Evolutionary conservation across 108 stramenopile genomes (phyloP).

Genomic region (Fistulifera pelliculosa): DNA sequence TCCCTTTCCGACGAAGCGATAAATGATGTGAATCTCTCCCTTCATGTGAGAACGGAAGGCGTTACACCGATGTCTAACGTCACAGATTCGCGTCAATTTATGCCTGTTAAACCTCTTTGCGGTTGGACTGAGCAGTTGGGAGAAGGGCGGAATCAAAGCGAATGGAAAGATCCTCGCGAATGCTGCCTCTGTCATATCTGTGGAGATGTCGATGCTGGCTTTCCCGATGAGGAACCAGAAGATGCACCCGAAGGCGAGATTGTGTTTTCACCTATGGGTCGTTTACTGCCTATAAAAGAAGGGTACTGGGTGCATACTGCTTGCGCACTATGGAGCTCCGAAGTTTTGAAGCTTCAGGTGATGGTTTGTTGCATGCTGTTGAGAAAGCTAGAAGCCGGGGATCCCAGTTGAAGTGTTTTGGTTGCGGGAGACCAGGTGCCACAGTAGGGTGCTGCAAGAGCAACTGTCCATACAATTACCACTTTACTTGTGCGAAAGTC

Average conservation of each 20-base stretch:
- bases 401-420: constrained; percentile 55
- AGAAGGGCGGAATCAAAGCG: constrained; percentile 9
- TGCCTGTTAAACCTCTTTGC: constrained; percentile 18
- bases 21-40: too few species aligned
- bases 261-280: constrained; percentile 24
- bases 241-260: constrained; percentile 3
- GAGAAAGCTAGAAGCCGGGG: constrained; percentile 57
- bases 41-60: too few species aligned
- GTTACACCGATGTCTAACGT: too few species aligned
- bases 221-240: constrained; percentile 2
- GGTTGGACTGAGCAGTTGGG: constrained; percentile 37
- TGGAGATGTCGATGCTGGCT: constrained; percentile 65
- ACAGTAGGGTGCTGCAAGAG: constrained; percentile 46
- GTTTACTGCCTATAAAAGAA: constrained; percentile 48
- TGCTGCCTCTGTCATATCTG: constrained; percentile 52
- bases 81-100: too few species aligned
- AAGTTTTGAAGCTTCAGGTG: constrained; percentile 44
- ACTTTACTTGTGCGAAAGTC: constrained; percentile 52
- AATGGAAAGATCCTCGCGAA: constrained; percentile 53
- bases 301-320: constrained; percentile 54
- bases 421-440: constrained; percentile 57
- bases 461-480: constrained; percentile 48
- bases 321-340: constrained; percentile 64
- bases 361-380: constrained; percentile 32
- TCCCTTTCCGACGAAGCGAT: too few species aligned